Evolutionary conservation across 257 asterid species (phyloP), one percentile per base, ranked within the genome.

Genomic region (Solanum tacnaense): DNA sequence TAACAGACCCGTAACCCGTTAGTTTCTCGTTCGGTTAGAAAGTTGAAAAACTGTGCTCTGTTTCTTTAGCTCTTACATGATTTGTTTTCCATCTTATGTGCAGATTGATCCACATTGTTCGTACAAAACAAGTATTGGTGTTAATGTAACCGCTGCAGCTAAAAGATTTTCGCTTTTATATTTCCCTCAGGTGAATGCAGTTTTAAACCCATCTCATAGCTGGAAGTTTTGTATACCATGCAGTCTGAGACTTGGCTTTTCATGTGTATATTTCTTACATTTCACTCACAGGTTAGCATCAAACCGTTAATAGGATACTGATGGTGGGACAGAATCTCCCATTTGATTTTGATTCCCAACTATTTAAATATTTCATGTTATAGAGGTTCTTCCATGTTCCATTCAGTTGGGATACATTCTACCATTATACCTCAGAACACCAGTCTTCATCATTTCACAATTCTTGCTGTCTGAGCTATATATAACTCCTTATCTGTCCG

Each of bases 91-190:
- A 10, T 29, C 41, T 88, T 88, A 76, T 85, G 39, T 95, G 91
- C 94, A 97, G 99, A 93, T 95, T 81, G 99, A 97, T 91, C 99
- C 99, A 71, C 99, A 96, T 92, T 97, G 99, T 92, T 96, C 99
- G n/a, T 97, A 97, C 90, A 91, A 82, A 91, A 90, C 93, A 88
- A 92, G 95, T 86, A 18, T 95, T 88, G 89, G 93, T 74, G 93
- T 94, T 89, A 93, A 98, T 89, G 15, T 92, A 84, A 87, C 94
- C 75, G 93, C 93, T 86, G 94, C 98, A 89, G 94, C 98, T 87
- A 93, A 96, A 79, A 93, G 99, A 93, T 97, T 97, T 92, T 93
- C 94, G 91, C 95, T 97, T 90, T 84, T 96, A 90, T 97, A 96
- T 88, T 92, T 92, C 90, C 88, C 97, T 83, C 92, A 96, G 99